phyloP scores from a whole-genome alignment of 2,329 filamentous ascomycete genomes.

The Emericellopsis atlantica region DNA sequence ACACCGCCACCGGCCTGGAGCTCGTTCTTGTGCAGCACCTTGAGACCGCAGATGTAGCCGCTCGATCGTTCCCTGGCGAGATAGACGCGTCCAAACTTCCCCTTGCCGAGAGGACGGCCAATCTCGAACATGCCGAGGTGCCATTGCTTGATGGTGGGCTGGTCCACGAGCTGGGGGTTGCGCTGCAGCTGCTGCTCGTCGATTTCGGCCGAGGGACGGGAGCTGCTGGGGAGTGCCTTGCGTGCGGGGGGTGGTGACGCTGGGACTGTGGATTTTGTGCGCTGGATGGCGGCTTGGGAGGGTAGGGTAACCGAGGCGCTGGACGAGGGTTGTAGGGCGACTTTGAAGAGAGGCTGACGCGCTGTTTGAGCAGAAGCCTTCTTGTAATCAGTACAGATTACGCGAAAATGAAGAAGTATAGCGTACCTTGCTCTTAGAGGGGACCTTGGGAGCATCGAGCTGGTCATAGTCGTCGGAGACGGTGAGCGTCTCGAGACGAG shows the following conservation, averaged over 20 bases:
- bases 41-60: slow-evolving; percentile 76
- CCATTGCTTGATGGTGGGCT: slow-evolving; percentile 53
- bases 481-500: slow-evolving; percentile 79
- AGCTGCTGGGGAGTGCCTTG: slow-evolving; percentile 26
- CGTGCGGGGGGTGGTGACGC: slow-evolving; percentile 32
- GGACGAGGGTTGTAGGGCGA: slow-evolving; percentile 69
- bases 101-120: slow-evolving; percentile 72
- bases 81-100: slow-evolving; percentile 80
- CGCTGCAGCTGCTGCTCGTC: slow-evolving; percentile 1
- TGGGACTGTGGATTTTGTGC: slow-evolving; percentile 23
- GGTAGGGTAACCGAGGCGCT: slow-evolving; percentile 56
- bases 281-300: slow-evolving; percentile 46
- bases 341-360: slow-evolving; percentile 75
- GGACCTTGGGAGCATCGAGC: slow-evolving; percentile 17
- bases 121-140: slow-evolving; percentile 94
- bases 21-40: slow-evolving; percentile 77
- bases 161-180: slow-evolving; percentile 18
- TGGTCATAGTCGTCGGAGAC: slow-evolving; percentile 80
- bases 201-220: slow-evolving; percentile 13
- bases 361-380: slow-evolving; percentile 17
- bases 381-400: neutral
- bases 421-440: slow-evolving; percentile 65
- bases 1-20: slow-evolving; percentile 58
- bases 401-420: neutral
- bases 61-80: slow-evolving; percentile 67